Evolutionary conservation across 148 eudicot genomes (phyloP), one percentile per base, ranked within the genome.

Genomic region (Vaccinium vitisidaea): DNA sequence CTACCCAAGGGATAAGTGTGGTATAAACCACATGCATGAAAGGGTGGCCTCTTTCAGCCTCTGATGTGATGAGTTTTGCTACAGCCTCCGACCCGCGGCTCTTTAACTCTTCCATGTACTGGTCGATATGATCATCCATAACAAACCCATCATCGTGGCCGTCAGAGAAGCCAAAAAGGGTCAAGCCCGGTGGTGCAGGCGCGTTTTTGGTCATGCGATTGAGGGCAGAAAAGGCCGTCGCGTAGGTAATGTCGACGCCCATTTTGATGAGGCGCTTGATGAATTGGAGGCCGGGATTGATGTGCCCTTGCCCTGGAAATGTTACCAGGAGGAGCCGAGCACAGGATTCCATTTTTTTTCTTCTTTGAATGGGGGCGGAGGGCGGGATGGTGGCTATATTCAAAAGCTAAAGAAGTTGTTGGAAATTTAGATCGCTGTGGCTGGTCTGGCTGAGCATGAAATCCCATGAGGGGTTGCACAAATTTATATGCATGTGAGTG

Each of bases 211-310:
- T 9, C 32, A 65, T 65, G 11, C 71, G 15, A 3, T 50, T 50
- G 50, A 81, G 77, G 87, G 88, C 88, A 21, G n/a, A 32, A 39
- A 80, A 8, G 50, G 87, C 84, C 63, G 92, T 92, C 81, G 87
- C 80, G 9, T 89, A 85, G 52, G 94, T 93, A 79, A 90, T 90
- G 8, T 74, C 75, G 3, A 80, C 84, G 12, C 90, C 87, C 48
- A 79, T 75, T 32, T 83, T 85, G 11, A 86, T 25, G 27, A 93
- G 92, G 77, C 77, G 63, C 69, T 91, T 90, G 85, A 92, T 90
- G 25, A 92, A 85, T 78, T 92, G 94, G 80, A 93, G 86, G 25
- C 88, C 53, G 8, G 95, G 94, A 75, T 93, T 93, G 80, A 91
- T 85, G 75, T 87, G 92, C 76, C 93, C 90, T 91, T 92, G 95